phyloP scores from a whole-genome alignment of 2,329 filamentous ascomycete genomes.

The Diaporthe ampelina region DNA sequence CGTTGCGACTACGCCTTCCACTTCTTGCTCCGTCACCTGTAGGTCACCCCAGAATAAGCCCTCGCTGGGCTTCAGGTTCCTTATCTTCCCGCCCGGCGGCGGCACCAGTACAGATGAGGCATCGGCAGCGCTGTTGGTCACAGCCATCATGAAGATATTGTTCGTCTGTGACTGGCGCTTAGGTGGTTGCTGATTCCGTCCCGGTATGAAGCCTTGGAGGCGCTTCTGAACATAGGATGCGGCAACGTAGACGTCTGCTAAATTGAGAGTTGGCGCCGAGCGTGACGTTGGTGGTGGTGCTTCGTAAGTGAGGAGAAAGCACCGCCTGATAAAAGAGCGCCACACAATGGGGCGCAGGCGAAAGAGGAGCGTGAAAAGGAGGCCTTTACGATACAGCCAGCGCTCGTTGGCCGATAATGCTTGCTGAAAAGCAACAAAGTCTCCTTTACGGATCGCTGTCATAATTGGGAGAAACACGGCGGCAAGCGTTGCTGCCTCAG shows the following conservation, averaged over 20 bases:
- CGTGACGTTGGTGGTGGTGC: constrained; percentile 69
- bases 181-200: constrained; percentile 48
- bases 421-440: constrained; percentile 80
- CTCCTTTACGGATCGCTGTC: constrained; percentile 77
- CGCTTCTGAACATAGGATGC: constrained; percentile 76
- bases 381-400: constrained; percentile 83
- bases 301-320: constrained; percentile 84
- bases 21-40: constrained; percentile 70
- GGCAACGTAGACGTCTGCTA: constrained; percentile 75
- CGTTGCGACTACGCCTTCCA: constrained; percentile 84
- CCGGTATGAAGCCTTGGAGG: constrained; percentile 69
- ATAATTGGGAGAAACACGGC: constrained; percentile 81
- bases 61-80: constrained; percentile 67
- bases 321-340: constrained; percentile 83
- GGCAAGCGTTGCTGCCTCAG: constrained; percentile 76
- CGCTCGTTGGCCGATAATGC: constrained; percentile 74
- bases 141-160: constrained; percentile 65
- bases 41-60: constrained; percentile 76
- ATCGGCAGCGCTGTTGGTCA: constrained; percentile 61
- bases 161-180: constrained; percentile 58
- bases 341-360: constrained; percentile 86
- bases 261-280: constrained; percentile 80
- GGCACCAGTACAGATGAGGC: constrained; percentile 58
- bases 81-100: constrained; percentile 63
- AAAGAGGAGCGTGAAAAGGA: constrained; percentile 82